Evolutionary conservation across 352 stramenopile species (phyloP), one percentile per base, ranked within the genome.

Genomic region (Globisporangium emineosum): DNA sequence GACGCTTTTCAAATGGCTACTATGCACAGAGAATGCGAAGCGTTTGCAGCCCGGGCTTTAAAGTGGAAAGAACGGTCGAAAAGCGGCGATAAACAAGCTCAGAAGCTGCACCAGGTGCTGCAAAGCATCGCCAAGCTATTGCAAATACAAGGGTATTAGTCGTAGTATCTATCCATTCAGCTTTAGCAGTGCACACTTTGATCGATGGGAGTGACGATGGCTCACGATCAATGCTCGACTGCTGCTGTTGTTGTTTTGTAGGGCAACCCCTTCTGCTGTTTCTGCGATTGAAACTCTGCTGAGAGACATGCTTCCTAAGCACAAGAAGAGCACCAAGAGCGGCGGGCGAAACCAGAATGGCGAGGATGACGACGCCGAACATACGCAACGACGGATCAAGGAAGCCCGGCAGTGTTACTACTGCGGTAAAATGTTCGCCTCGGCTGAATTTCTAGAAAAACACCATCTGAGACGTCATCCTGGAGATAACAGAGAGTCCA

Each of bases 21-120:
- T 15, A 47, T 23, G 6, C 3, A 15, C 27, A 88, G 79, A 42
- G 77, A 90, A 32, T 61, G 71, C 43, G 74, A 89, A 27, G 62
- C 75, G 52, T 59, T 84, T 13, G 58, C 69, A 27, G 52, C 72
- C 30, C 61, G 77, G 6, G 66, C 63, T 10, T 66, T 74, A 9
- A 89, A 89, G 60, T 90, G 78, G 80, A 90, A 90, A 56, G 64
- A 67, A 2, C 74, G 72, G 0, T 62, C 75, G 10, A 68, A 67
- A 15, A 88, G 70, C 45, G 66, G 72, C 17, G 75, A 89, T 6
- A 76, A 77, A 32, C 83, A 91, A 61, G 73, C 86, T n/a, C 75
- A 90, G 29, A 89, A 90, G 27, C 70, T 93, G 30, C 81, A 90
- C n/a, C 79, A 89, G 56, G 75, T 90, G 67, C 69, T 93, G 33